Evolutionary conservation across 2,329 filamentous ascomycete genomes (phyloP), one percentile per base, ranked within the genome.

Genomic region (Epichloe uncinata): DNA sequence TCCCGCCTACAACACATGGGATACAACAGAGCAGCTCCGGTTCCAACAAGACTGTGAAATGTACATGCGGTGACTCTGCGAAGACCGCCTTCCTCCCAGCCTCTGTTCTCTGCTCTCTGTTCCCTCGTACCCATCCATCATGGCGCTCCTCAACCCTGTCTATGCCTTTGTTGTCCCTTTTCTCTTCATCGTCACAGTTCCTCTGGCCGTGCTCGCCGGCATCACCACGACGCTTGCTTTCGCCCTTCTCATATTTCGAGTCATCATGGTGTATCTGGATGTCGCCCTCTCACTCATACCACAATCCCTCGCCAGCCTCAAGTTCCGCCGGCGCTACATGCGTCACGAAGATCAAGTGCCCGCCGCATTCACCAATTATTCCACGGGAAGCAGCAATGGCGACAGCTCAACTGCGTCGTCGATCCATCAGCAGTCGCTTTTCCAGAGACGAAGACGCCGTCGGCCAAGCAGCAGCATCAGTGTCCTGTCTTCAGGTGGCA

Each of bases 201-300:
- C 82, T 8, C 71, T 85, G 48, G 73, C 78, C 56, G 60, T 84
- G 46, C 75, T 81, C 49, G 82, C 82, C 48, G 75, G 73, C 54
- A 66, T 84, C 54, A 85, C 82, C 34, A 80, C 81, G 49, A 73
- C 72, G 4, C 56, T 84, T 45, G 79, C 82, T 38, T 77, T 82
- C 55, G 69, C 75, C 37, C 70, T 83, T 36, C 73, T 86, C 45
- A 72, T 78, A 58, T 65, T 82, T 54, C 74, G 81, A 22, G 74
- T 82, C 22, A 67, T 75, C 43, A 60, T 83, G 47, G 74, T 84
- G 50, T 85, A 84, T 59, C 65, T 83, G 53, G 80, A 85, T 58
- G 69, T 85, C 47, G 74, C 71, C 42, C 63, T 79, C 18, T 77
- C 77, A 7, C 68, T 83, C 3, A 60, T 84, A 2, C 73, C 75